phyloP scores from a whole-genome alignment of 371 early-diverging fungal genomes.

The Mortierella sp. region DNA sequence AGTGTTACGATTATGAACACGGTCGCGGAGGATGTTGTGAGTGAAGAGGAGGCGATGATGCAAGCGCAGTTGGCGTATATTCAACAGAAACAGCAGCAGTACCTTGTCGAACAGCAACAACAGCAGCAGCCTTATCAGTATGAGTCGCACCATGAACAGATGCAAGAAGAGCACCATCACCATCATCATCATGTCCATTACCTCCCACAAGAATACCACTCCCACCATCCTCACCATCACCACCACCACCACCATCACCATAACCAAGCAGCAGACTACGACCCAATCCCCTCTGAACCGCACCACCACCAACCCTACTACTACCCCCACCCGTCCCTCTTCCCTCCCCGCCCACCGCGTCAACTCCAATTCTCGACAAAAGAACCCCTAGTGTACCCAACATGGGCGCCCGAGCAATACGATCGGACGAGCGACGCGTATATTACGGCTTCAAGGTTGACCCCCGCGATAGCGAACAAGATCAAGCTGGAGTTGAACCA shows the following conservation, averaged over 20 bases:
- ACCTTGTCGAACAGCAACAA: slow-evolving; percentile 15
- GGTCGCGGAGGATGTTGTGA: background rate
- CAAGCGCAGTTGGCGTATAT: slow-evolving; percentile 7
- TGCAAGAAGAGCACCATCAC: background rate
- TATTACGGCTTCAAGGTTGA: slow-evolving; percentile 73
- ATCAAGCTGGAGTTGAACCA: slow-evolving; percentile 86
- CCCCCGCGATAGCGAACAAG: slow-evolving; percentile 76
- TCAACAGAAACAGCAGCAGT: slow-evolving; percentile 21
- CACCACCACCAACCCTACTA: slow-evolving; percentile 30
- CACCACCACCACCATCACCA: slow-evolving; percentile 1
- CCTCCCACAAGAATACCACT: slow-evolving; percentile 9
- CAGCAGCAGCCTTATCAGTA: background rate
- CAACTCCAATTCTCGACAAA: slow-evolving; percentile 67
- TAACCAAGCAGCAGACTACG: background rate
- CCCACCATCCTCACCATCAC: background rate
- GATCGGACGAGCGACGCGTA: slow-evolving; percentile 78
- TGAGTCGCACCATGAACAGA: background rate
- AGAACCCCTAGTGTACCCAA: slow-evolving; percentile 70
- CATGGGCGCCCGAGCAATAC: slow-evolving; percentile 76
- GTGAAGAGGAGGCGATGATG: background rate
- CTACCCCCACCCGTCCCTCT: slow-evolving; percentile 19
- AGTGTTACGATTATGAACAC: background rate
- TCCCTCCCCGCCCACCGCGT: slow-evolving; percentile 38
- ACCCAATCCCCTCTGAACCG: background rate
- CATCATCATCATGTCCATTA: slow-evolving; percentile 13